Evolutionary conservation across 169 alveolate genomes (phyloP).

Genomic region (Besnoitia besnoiti): DNA sequence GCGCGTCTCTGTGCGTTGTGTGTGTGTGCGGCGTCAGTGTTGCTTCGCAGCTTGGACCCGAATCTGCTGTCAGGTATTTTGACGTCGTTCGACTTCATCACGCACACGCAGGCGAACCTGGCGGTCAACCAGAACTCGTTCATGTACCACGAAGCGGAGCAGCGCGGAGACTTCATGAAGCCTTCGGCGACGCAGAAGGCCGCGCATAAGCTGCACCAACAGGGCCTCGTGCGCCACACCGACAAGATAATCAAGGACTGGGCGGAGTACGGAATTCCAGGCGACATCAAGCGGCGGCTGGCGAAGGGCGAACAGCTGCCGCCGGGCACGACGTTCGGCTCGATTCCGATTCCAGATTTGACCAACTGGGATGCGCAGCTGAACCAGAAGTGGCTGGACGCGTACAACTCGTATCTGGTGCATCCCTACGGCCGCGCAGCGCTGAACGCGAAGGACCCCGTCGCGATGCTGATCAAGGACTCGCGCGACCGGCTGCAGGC

Average conservation of each 20-base stretch:
- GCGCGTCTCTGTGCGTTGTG: too few species aligned
- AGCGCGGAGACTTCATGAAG: neutral
- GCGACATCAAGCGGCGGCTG: neutral
- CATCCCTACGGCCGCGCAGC: constrained; percentile 59
- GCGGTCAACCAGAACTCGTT: constrained; percentile 37
- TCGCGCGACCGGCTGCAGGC: constrained; percentile 26
- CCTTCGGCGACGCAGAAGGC: neutral
- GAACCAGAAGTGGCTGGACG: constrained; percentile 34
- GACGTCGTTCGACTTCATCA: constrained; percentile 46
- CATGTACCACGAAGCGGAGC: constrained; percentile 40
- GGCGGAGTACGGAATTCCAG: constrained; percentile 49
- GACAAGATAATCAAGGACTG: constrained; percentile 25
- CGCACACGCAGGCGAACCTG: constrained; percentile 49
- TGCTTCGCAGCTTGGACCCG: constrained; percentile 35
- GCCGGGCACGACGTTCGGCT: neutral
- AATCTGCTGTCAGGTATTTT: neutral
- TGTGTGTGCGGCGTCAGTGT: neutral
- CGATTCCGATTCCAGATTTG: constrained; percentile 38
- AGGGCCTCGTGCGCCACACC: constrained; percentile 25
- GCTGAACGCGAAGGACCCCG: constrained; percentile 27
- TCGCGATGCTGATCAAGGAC: constrained; percentile 32
- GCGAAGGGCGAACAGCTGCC: constrained; percentile 43
- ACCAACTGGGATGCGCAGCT: constrained; percentile 52
- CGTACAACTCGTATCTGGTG: constrained; percentile 13
- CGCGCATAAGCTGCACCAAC: neutral